Conservation (phyloP, 1,284 basidiomycete species). For the Macrocystidia cucumis region DNA sequence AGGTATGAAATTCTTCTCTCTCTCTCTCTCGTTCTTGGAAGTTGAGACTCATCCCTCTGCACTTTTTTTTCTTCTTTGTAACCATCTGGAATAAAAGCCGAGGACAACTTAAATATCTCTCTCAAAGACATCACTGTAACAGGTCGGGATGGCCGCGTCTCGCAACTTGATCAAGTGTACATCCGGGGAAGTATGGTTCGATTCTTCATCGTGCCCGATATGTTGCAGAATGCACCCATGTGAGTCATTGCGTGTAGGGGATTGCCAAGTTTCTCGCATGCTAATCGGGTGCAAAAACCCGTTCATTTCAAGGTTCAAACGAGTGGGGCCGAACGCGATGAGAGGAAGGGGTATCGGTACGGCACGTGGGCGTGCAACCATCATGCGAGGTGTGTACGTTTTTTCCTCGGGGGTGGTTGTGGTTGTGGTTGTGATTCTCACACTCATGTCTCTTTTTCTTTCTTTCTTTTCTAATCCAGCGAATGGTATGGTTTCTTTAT, state of each 20-base stretch:
- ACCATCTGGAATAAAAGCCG: too few relatives aligned
- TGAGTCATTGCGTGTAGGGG: conserved; percentile 33
- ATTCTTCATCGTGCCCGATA: conserved; percentile 99
- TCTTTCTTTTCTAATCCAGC: conserved; percentile 30
- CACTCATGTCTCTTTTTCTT: conserved; percentile 4
- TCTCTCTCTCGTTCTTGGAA: too few relatives aligned
- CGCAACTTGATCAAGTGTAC: conserved; percentile 99
- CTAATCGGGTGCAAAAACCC: too few relatives aligned
- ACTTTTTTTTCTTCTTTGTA: conserved; percentile 14
- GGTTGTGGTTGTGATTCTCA: too few relatives aligned
- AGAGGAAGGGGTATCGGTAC: conserved; percentile 98
- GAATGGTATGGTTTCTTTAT: conserved; percentile 40
- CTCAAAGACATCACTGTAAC: conserved; percentile 97
- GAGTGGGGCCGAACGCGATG: conserved; percentile 97
- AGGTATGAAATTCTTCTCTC: conserved; percentile 40
- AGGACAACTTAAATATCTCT: conserved; percentile 97
- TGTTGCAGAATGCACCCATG: conserved; percentile 99
- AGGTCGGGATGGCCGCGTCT: conserved; percentile 95
- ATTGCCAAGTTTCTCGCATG: background rate
- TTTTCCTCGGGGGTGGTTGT: conserved; percentile 8
- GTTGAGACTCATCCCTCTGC: conserved; percentile 10
- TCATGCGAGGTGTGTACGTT: conserved; percentile 72
- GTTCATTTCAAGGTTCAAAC: conserved; percentile 80
- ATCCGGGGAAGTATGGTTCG: conserved; percentile 97
- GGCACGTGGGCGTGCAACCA: conserved; percentile 93